Evolutionary conservation across 225 moss, liverwort and hornwort species (phyloP), one percentile per base, ranked within the genome.

Genomic region (Ulota crispa): DNA sequence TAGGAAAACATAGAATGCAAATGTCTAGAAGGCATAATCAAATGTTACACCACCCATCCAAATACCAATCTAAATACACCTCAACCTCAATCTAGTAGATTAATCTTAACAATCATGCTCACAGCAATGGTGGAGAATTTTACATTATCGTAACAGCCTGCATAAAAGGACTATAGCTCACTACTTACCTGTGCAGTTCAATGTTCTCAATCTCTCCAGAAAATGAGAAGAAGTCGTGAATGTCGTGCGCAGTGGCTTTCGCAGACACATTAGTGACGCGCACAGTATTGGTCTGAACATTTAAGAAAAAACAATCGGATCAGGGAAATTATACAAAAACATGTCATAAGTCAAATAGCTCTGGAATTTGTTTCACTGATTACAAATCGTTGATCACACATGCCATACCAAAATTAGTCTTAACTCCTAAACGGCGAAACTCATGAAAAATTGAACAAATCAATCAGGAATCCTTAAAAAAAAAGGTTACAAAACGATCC

Each of bases 141-240:
- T 15, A 73, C 6, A 45, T 13, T 24, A 64, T 15, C 16, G 30
- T 45, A 1, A 69, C 8, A 57, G 12, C 42, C 26, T 27, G 13
- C 36, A 62, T 26, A 62, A 8, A 45, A 61, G 8, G 20, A 54
- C 34, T 69, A 16, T 0, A 37, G 26, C 37, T 64, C 50, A 30
- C 26, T 42, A 24, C 83, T 21, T 6, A 98, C 97, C 93, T 95
- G 56, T 92, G 93, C 45, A 98, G 92, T 70, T 98, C 95, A 7
- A 98, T 92, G 71, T 94, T 93, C 78, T 91, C 87, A 80, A 98
- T 94, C 89, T 98, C 98, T 55, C 98, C 98, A 78, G 98, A 98
- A 78, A 98, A 98, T 30, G 98, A 95, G 90, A 98, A 98, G 78
- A 98, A 98, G 41, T 98, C 98, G 71, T 92, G 93, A 79, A 98